Percentiles rank a stretch among this genome's conserved stretches.
Conservation (phyloP, 805 yeast genomes). For the Saccharomycopsis javanensis region DNA sequence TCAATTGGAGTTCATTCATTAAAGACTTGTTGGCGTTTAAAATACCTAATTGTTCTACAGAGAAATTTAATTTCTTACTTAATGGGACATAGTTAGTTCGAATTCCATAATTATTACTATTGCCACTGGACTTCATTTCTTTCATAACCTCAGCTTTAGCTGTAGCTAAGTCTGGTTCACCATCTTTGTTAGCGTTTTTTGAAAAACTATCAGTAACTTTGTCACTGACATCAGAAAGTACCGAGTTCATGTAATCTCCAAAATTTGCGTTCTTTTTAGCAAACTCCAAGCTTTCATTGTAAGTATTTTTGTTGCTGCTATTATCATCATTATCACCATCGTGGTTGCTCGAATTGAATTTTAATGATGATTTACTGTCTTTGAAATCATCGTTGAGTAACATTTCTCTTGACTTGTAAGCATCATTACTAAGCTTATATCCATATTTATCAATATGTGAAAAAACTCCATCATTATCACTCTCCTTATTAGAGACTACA, state of each 20-base stretch:
- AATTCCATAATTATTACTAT: background rate
- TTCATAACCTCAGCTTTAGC: constrained; percentile 16
- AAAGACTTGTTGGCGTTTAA: constrained; percentile 50
- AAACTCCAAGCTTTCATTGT: background rate
- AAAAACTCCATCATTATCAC: background rate
- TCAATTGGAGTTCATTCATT: constrained; percentile 53
- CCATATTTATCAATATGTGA: background rate
- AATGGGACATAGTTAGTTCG: background rate
- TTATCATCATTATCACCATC: background rate
- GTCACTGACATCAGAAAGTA: constrained; percentile 13
- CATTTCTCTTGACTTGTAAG: background rate
- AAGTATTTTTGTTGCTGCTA: background rate
- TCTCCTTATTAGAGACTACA: background rate
- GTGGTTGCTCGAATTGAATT: background rate
- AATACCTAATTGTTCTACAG: constrained; percentile 53
- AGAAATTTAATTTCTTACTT: constrained; percentile 28
- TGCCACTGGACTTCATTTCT: constrained; percentile 4
- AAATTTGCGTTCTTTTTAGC: constrained; percentile 1
- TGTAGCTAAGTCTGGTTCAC: constrained; percentile 3
- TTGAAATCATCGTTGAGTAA: background rate
- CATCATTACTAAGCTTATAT: constrained; percentile 1
- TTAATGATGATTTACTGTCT: background rate
- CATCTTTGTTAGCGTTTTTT: background rate
- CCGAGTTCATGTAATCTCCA: constrained; percentile 12
- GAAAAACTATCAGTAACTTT: constrained; percentile 8